Conservation (phyloP, 345 rosid species). For the Viola odorata region DNA sequence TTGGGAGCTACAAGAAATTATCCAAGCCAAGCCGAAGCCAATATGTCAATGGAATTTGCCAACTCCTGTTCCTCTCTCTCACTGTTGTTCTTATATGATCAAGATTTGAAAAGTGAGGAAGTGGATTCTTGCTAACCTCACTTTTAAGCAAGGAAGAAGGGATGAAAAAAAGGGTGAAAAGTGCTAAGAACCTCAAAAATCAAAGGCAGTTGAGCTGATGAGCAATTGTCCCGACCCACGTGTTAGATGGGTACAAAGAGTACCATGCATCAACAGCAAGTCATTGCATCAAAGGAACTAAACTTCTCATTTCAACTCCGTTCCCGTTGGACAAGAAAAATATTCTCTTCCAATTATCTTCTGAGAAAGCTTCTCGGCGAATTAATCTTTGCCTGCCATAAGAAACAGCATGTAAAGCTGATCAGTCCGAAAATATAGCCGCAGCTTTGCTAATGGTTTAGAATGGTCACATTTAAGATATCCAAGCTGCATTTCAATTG, state of each 20-base stretch:
- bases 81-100: background rate
- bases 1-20: background rate
- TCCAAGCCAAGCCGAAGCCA: background rate
- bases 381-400: constrained; percentile 77
- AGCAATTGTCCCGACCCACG: background rate
- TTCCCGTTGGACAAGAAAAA: constrained; percentile 82
- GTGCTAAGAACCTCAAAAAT: background rate
- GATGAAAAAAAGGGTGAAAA: background rate
- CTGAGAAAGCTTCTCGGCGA: constrained; percentile 63
- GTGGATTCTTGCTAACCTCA: background rate
- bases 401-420: background rate
- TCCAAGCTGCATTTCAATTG: no score
- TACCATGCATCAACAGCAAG: background rate
- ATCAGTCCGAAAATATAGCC: background rate
- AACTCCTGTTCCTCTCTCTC: background rate
- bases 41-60: background rate
- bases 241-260: background rate
- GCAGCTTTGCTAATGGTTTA: background rate
- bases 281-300: constrained; percentile 69
- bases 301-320: constrained; percentile 81
- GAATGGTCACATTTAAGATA: no score
- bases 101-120: background rate
- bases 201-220: no score
- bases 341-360: constrained; percentile 77
- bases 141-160: background rate